These are phyloP conservation scores for Trypanosomatidae sp. DNA, from an alignment of 208 protist genomes.

Conservation along the genomic window DNA sequence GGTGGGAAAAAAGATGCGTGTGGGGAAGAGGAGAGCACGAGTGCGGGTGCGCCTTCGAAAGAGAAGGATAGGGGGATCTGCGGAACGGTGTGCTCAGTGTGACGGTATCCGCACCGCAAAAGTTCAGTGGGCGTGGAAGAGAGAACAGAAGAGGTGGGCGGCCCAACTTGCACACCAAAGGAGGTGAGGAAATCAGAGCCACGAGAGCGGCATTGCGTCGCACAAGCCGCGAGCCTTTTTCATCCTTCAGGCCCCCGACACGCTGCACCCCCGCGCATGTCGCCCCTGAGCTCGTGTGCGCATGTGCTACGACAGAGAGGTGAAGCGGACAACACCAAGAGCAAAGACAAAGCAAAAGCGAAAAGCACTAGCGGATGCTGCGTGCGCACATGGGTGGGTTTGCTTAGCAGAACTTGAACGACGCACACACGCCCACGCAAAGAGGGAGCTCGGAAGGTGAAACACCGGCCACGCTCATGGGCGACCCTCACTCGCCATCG, in stretches of 20 bases:
- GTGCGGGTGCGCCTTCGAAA: neutral
- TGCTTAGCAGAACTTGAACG: no score
- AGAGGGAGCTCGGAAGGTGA: no score
- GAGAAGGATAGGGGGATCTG: neutral
- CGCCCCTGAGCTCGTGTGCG: neutral
- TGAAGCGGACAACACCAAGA: neutral
- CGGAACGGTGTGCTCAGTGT: neutral
- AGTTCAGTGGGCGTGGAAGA: no score
- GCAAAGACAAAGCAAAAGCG: neutral
- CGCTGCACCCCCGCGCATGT: neutral
- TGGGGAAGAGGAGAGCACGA: neutral
- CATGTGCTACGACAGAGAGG: neutral
- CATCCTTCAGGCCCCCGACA: neutral
- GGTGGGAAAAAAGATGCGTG: neutral
- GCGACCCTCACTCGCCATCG: slow-evolving; percentile 34
- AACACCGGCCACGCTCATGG: neutral
- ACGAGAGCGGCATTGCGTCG: neutral
- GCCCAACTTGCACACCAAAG: no score
- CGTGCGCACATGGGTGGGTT: neutral
- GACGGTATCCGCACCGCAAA: neutral
- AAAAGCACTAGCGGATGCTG: neutral
- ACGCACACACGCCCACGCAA: no score
- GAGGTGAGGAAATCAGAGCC: neutral
- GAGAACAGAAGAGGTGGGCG: neutral
- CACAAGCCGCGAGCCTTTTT: neutral